Percentiles rank a stretch among this genome's conserved stretches.
phyloP scores from a whole-genome alignment of 106 monocot species.

The Iris macrosiphon region DNA sequence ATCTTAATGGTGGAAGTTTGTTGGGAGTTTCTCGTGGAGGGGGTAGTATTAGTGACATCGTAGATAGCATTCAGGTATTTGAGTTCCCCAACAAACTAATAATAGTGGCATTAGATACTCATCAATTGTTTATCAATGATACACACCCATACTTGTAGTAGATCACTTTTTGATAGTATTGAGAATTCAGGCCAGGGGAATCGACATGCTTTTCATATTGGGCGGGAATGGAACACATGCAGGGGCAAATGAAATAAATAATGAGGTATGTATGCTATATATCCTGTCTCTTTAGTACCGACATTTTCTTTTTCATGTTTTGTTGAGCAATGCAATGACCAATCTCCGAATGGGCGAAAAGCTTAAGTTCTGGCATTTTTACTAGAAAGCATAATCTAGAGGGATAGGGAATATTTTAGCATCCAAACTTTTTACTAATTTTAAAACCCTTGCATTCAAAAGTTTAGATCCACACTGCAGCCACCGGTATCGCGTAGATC shows the following conservation, averaged over 20 bases:
- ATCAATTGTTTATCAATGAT: no score
- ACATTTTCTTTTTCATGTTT: no score
- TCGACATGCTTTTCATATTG: constrained; percentile 88
- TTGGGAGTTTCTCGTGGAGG: constrained; percentile 75
- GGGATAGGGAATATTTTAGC: no score
- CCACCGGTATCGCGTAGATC: no score
- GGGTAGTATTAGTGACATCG: constrained; percentile 39
- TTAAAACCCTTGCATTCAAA: no score
- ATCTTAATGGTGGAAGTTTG: constrained; percentile 69
- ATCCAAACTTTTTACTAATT: no score
- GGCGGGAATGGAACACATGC: constrained; percentile 95
- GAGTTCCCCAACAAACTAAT: background rate
- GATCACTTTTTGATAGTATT: background rate
- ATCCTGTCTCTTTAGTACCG: no score
- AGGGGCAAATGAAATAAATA: constrained; percentile 74
- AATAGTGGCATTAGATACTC: background rate
- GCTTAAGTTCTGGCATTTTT: background rate
- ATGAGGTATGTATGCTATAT: constrained; percentile 53
- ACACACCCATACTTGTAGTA: background rate
- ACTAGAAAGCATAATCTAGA: background rate
- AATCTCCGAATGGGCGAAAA: no score
- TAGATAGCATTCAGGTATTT: constrained; percentile 73
- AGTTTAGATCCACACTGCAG: no score
- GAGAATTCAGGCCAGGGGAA: constrained; percentile 51
- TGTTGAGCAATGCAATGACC: no score